Evolutionary conservation across 1,284 basidiomycete genomes (phyloP).

Genomic region (Sporisorium graminicola): DNA sequence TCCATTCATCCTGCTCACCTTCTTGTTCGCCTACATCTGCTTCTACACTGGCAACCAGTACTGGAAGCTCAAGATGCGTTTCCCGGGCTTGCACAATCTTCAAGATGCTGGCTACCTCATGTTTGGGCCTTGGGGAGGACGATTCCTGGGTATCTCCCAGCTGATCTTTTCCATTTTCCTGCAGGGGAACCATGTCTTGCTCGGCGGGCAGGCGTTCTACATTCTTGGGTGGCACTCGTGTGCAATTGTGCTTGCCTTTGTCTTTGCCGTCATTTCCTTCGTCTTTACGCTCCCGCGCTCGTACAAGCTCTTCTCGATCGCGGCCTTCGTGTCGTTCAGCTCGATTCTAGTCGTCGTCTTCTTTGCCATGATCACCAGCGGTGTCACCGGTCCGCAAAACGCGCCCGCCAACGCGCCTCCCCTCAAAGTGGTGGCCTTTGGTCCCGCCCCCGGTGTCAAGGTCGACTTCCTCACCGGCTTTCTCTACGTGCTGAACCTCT

Average conservation of each 20-base stretch:
- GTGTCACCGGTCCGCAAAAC: slow-evolving; percentile 56
- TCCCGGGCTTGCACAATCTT: slow-evolving; percentile 60
- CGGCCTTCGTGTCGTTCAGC: slow-evolving; percentile 57
- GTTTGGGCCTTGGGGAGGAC: slow-evolving; percentile 52
- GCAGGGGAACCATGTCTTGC: slow-evolving; percentile 60
- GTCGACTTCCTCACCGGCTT: slow-evolving; percentile 57
- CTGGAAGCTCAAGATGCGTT: slow-evolving; percentile 57
- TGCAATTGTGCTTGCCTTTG: slow-evolving; percentile 49
- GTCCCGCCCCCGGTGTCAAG: slow-evolving; percentile 45
- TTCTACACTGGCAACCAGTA: slow-evolving; percentile 58
- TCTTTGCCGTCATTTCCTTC: slow-evolving; percentile 61
- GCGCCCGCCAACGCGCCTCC: slow-evolving; percentile 37
- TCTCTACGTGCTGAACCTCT: slow-evolving; percentile 55
- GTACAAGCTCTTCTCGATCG: slow-evolving; percentile 59
- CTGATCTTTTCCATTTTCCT: slow-evolving; percentile 57
- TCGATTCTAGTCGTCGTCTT: slow-evolving; percentile 61
- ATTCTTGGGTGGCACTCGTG: slow-evolving; percentile 59
- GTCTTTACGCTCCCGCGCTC: slow-evolving; percentile 60
- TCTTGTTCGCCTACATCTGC: slow-evolving; percentile 55
- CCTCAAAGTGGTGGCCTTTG: slow-evolving; percentile 51
- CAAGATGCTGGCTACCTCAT: slow-evolving; percentile 62
- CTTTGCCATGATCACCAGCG: slow-evolving; percentile 63
- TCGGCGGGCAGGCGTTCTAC: slow-evolving; percentile 57
- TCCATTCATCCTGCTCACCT: slow-evolving; percentile 54
- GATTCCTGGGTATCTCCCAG: slow-evolving; percentile 46